Conservation (phyloP, 306 rosid genomes). For the Mucuna pruriens region DNA sequence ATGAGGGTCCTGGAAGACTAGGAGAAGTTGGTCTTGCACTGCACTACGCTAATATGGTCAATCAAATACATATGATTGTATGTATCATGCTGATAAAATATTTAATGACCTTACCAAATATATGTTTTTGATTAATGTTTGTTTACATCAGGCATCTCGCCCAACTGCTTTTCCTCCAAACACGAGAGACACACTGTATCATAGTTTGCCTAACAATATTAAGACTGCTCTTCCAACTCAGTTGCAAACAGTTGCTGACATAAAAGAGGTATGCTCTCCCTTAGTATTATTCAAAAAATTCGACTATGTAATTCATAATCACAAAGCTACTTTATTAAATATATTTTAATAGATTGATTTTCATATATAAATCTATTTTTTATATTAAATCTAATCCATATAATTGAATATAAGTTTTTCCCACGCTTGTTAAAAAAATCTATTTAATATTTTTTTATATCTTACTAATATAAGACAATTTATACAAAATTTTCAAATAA, state of each 20-base stretch:
- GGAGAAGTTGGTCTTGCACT: slow-evolving; percentile 93
- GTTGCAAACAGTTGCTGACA: slow-evolving; percentile 55
- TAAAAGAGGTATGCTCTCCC: slow-evolving; percentile 64
- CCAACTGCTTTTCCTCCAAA: slow-evolving; percentile 80
- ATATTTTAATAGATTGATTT: too few species aligned
- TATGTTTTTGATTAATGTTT: slow-evolving; percentile 8
- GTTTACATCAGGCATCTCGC: slow-evolving; percentile 71
- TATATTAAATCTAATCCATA: too few species aligned
- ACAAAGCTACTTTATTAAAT: too few species aligned
- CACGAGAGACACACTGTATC: slow-evolving; percentile 80
- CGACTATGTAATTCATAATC: too few species aligned
- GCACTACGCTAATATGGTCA: slow-evolving; percentile 87
- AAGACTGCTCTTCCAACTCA: slow-evolving; percentile 76
- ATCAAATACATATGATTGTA: slow-evolving; percentile 84
- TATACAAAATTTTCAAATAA: too few species aligned
- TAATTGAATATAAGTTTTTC: too few species aligned
- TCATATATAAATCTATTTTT: too few species aligned
- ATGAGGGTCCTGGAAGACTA: slow-evolving; percentile 60
- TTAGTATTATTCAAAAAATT: too few species aligned
- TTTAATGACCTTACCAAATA: slow-evolving; percentile 24
- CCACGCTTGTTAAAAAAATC: too few species aligned
- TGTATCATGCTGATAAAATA: slow-evolving; percentile 16
- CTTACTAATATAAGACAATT: too few species aligned
- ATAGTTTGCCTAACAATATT: slow-evolving; percentile 70
- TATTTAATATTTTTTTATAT: too few species aligned